Percentiles rank a stretch among this genome's conserved stretches.
phyloP scores from a whole-genome alignment of 768 basidiomycete genomes.

The Boletus fagicola region DNA sequence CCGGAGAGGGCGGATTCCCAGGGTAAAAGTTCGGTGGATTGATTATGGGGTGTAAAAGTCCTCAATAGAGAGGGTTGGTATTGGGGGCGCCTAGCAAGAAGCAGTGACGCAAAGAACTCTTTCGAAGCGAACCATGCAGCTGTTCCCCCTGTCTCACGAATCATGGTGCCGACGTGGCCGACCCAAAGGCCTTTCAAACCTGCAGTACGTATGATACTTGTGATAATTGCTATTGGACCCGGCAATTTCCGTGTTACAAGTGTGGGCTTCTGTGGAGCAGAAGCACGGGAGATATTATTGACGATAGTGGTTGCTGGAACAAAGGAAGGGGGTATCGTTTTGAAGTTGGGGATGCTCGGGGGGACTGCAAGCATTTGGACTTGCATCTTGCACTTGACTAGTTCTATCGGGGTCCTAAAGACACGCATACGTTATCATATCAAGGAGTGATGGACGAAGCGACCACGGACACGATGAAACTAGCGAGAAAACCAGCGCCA shows the following conservation, averaged over 20 bases:
- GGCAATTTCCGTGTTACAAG: conserved; percentile 32
- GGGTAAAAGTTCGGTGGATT: conserved; percentile 32
- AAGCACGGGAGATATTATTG: conserved; percentile 1
- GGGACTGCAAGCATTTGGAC: conserved; percentile 67
- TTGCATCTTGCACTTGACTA: conserved; percentile 94
- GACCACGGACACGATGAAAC: conserved; percentile 71
- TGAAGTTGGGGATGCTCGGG: conserved; percentile 13
- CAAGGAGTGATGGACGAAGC: neutral
- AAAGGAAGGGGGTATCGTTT: conserved; percentile 18
- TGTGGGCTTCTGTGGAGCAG: conserved; percentile 11
- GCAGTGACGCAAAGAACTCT: conserved; percentile 64
- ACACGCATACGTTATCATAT: conserved; percentile 1
- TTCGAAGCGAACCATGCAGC: conserved; percentile 88
- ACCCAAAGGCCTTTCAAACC: conserved; percentile 80
- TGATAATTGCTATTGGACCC: conserved; percentile 53
- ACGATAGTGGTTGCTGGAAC: conserved; percentile 3
- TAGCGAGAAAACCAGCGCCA: conserved; percentile 75
- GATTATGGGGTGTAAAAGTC: neutral
- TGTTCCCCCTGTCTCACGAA: conserved; percentile 84
- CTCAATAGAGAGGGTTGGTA: conserved; percentile 5
- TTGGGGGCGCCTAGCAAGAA: conserved; percentile 49
- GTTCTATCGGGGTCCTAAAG: conserved; percentile 83
- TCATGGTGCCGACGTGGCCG: conserved; percentile 81
- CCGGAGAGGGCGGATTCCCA: conserved; percentile 82
- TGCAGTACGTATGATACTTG: conserved; percentile 39